Evolutionary conservation across 2,329 filamentous ascomycete species (phyloP).

Genomic region (Apiospora saccharicola): DNA sequence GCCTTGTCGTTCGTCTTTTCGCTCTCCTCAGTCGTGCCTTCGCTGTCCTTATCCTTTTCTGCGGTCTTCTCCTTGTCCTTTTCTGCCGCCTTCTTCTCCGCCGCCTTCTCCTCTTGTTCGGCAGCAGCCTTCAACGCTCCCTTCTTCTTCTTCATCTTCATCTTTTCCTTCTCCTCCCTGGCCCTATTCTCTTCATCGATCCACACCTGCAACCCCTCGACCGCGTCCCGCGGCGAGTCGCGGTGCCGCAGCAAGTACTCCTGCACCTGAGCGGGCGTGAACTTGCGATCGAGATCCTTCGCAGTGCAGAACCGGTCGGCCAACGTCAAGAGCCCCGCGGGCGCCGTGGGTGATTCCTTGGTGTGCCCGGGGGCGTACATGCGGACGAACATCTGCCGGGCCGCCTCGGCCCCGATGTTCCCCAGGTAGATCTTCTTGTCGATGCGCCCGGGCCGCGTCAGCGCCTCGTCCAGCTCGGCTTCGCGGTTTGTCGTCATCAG

Average conservation of each 20-base stretch:
- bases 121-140: background rate
- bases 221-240: background rate
- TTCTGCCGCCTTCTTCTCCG: background rate
- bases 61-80: background rate
- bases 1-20: background rate
- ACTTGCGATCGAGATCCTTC: constrained; percentile 52
- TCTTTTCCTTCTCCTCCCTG: background rate
- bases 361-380: constrained; percentile 50
- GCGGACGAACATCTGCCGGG: constrained; percentile 55
- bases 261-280: constrained; percentile 59
- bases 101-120: background rate
- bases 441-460: constrained; percentile 69
- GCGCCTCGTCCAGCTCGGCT: constrained; percentile 64
- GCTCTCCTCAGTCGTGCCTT: background rate
- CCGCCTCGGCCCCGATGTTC: constrained; percentile 52
- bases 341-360: constrained; percentile 29
- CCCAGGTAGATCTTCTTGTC: constrained; percentile 69
- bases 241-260: constrained; percentile 54
- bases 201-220: background rate
- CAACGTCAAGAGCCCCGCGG: constrained; percentile 42
- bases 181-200: background rate
- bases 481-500: constrained; percentile 77
- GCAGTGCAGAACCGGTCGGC: constrained; percentile 63
- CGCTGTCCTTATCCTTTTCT: background rate
- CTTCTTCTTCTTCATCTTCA: background rate